Percentiles rank a stretch among this genome's conserved stretches.
Evolutionary conservation across 768 basidiomycete species (phyloP).

Genomic region (Hydnomerulius pinastri): DNA sequence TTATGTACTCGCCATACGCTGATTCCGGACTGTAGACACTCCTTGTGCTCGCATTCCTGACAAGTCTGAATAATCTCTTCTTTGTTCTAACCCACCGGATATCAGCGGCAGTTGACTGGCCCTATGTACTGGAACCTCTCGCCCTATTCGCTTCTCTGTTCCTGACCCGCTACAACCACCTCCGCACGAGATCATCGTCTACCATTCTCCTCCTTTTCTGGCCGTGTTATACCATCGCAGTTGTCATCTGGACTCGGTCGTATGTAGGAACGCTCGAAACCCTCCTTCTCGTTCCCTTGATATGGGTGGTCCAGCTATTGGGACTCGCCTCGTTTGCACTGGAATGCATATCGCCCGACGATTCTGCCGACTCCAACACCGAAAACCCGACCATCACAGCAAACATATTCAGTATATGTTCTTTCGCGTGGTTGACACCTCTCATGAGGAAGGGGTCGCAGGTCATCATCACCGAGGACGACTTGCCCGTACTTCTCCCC

Average conservation of each 20-base stretch:
- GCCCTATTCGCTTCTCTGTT: constrained; percentile 48
- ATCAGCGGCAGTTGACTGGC: constrained; percentile 42
- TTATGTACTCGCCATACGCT: neutral
- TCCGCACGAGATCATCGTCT: constrained; percentile 68
- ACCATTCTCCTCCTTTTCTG: constrained; percentile 79
- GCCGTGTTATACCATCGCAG: constrained; percentile 59
- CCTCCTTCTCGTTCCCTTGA: constrained; percentile 43
- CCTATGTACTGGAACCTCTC: constrained; percentile 59
- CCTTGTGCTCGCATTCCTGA: constrained; percentile 46
- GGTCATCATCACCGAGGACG: constrained; percentile 77
- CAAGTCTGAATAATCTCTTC: constrained; percentile 46
- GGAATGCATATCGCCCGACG: constrained; percentile 72
- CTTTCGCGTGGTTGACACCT: constrained; percentile 85
- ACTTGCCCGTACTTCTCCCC: constrained; percentile 74
- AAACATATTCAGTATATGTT: constrained; percentile 81
- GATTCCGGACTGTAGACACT: constrained; percentile 41
- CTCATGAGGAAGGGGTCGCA: constrained; percentile 70
- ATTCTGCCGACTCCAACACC: constrained; percentile 39
- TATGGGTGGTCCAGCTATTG: constrained; percentile 42
- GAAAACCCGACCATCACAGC: constrained; percentile 77
- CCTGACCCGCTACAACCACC: constrained; percentile 70
- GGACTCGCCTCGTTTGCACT: constrained; percentile 59
- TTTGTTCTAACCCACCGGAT: constrained; percentile 41
- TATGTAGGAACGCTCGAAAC: constrained; percentile 34
- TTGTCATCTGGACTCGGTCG: constrained; percentile 65